A percentile compares a stretch with the other conserved stretches of the same genome.
phyloP scores from a whole-genome alignment of 495 filamentous ascomycete genomes.

The Neurospora tetrasperma region DNA sequence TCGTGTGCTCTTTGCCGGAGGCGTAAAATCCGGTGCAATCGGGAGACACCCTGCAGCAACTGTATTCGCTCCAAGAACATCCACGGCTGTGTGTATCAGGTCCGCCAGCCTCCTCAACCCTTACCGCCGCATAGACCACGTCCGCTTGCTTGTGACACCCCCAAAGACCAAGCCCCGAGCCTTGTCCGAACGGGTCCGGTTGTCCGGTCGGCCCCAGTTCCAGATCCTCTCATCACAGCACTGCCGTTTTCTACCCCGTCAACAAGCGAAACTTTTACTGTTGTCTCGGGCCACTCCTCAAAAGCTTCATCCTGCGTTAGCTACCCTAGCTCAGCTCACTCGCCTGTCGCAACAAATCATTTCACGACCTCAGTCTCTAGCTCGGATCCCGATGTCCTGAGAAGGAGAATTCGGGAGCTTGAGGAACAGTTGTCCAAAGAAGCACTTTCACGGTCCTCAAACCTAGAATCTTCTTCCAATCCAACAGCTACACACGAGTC shows the following conservation, averaged over 20 bases:
- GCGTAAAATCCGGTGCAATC: conserved; percentile 30
- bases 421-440: conserved; percentile 35
- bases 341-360: conserved; percentile 14
- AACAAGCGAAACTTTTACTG: neutral
- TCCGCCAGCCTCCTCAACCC: neutral
- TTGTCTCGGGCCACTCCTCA: neutral
- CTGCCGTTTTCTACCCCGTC: neutral
- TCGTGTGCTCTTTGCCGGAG: conserved; percentile 25
- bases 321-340: conserved; percentile 22
- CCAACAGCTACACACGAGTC: conserved; percentile 11
- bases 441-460: conserved; percentile 6
- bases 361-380: conserved; percentile 3
- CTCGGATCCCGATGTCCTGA: conserved; percentile 30
- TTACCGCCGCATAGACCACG: neutral
- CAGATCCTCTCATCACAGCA: neutral
- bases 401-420: conserved; percentile 30
- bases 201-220: conserved; percentile 2
- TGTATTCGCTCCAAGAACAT: conserved; percentile 35
- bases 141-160: conserved; percentile 6
- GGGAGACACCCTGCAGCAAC: conserved; percentile 32
- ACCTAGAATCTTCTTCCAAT: neutral
- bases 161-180: neutral
- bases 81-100: conserved; percentile 30
- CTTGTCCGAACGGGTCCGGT: neutral
- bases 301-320: neutral